Evolutionary conservation across 495 filamentous ascomycete genomes (phyloP), one percentile per base, ranked within the genome.

Genomic region (Xylaria bambusicola): DNA sequence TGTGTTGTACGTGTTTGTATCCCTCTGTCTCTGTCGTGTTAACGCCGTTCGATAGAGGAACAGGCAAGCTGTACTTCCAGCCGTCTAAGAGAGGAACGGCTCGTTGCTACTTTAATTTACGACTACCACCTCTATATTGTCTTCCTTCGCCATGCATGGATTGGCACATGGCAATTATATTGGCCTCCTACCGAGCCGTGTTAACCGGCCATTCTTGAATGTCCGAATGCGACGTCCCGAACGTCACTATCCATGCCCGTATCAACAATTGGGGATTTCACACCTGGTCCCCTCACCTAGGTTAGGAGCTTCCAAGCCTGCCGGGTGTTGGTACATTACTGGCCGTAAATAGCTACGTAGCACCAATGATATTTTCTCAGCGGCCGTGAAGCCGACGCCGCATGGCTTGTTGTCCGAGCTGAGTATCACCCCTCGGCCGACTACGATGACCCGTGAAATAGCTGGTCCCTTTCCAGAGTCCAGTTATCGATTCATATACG

Each of bases 91-190:
- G 12, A 33, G 10, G 29, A 33, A 5, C 29, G n/a, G 15, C 24
- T 18, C 20, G 24, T 48, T 10, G 15, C 42, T 36, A 24, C 53
- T 56, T 38, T 38, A 47, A 56, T 24, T 36, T 18, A 48, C 53
- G 6, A 38, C 12, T 10, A 33, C 10, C n/a, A 10, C 10, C 5
- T 9, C 36, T 36, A 36, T 56, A 56, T 48, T 13, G 8, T 46
- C 15, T 20, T 35, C 42, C 47, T 18, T 13, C 5, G 24, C 38
- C 31, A 38, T 56, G 53, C 53, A 38, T 47, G 27, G 41, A 56
- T 35, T 56, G 53, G 29, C 53, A 56, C 53, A 56, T 47, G 53
- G 53, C 53, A 56, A 15, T 35, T 56, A 56, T 33, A 56, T 47
- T 46, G 42, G 36, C 53, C 53, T 26, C 53, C 44, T 56, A 48